Base-by-base conservation (phyloP, 176 grass and related monocot species). In the Saccharum spontaneum region DNA sequence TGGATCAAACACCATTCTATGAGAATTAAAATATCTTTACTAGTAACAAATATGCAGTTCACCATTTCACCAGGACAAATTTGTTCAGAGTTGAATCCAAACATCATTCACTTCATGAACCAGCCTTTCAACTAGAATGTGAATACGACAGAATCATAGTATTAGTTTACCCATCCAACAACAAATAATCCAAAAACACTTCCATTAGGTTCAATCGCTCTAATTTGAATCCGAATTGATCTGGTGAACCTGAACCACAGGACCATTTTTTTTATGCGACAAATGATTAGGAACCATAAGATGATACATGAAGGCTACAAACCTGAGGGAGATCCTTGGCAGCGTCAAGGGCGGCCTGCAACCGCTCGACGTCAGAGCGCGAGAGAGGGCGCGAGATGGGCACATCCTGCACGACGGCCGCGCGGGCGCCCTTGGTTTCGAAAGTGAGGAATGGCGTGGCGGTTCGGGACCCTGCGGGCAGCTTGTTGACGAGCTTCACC, bases 351-450 rank as follows among this genome's bases (percentile, higher is more conserved):
- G 91, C 88, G 1, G 71, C 79, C 84, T 96, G 93, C 81, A 96
- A 83, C 80, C 86, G 88, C 57, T 83, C 85, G 41, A 99, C 67
- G 48, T 99, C 91, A 9, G 91, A 83, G 38, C 86, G 88, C 7
- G 97, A 95, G 20, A 99, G 90, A 9, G 97, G 91, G 71, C 90
- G 91, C 34, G 93, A 99, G 88, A 99, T 96, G 62, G 97, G 97
- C 57, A 99, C 90, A 30, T 99, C 97, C 86, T 99, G 97, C 69
- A 99, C 97, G 78, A 99, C 93, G 17, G 93, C 97, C 31, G 97
- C 83, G 82, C 86, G 85, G 28, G 88, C 17, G 63, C 97, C 97
- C 80, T 99, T 99, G 70, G 97, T 96, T 80, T 99, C 97, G 26
- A 99, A 96, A 10, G 91, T 94, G 83, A 99, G 93, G 85, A 94